A percentile compares a stretch with the other conserved stretches of the same genome.
Conservation (phyloP, 768 basidiomycete species). For the Thelephora ganbajun region DNA sequence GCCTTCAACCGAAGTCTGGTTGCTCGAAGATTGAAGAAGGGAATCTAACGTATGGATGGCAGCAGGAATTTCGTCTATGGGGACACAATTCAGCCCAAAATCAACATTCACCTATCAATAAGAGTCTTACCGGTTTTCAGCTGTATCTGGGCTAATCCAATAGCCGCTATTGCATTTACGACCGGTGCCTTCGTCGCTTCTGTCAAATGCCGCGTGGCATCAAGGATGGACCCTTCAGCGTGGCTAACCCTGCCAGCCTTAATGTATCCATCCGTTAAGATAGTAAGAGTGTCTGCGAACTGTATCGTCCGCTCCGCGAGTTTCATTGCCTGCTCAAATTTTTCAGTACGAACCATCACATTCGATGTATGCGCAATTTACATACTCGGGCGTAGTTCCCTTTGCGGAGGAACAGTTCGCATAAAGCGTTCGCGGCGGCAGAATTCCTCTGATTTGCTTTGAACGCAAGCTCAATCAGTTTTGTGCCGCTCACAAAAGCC, state of each 20-base stretch:
- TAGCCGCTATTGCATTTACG: slow-evolving; percentile 63
- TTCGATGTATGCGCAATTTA: neutral
- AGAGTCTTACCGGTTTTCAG: slow-evolving; percentile 58
- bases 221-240: slow-evolving; percentile 44
- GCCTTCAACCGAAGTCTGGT: slow-evolving; percentile 66
- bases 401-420: slow-evolving; percentile 65
- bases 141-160: slow-evolving; percentile 82
- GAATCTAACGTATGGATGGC: slow-evolving; percentile 80
- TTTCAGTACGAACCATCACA: neutral
- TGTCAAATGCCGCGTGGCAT: slow-evolving; percentile 61
- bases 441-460: slow-evolving; percentile 66
- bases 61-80: slow-evolving; percentile 65
- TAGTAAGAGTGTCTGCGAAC: slow-evolving; percentile 76
- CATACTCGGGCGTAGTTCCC: slow-evolving; percentile 46
- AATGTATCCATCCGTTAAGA: slow-evolving; percentile 79
- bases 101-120: neutral
- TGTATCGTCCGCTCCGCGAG: slow-evolving; percentile 90
- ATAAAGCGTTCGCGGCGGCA: slow-evolving; percentile 72
- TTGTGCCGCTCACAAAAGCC: slow-evolving; percentile 51
- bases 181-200: slow-evolving; percentile 53
- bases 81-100: neutral
- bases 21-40: slow-evolving; percentile 50
- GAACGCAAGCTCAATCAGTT: slow-evolving; percentile 66
- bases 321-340: slow-evolving; percentile 56
- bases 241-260: slow-evolving; percentile 74